phyloP scores from a whole-genome alignment of 2,329 filamentous ascomycete species.

The Trichoderma pleuroti region DNA sequence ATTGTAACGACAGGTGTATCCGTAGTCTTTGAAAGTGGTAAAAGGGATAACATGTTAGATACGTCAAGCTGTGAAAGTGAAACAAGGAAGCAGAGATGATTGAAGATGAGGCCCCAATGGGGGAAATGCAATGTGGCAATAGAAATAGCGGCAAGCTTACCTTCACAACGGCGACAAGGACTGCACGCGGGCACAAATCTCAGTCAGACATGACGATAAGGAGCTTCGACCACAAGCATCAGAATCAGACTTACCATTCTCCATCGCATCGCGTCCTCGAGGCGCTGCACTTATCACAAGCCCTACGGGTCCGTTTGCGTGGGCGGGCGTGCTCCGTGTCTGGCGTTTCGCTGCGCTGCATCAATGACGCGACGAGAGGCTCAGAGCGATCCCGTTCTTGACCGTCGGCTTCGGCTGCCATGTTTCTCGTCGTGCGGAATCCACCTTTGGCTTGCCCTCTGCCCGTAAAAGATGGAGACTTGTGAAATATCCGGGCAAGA shows the following conservation, averaged over 20 bases:
- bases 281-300: constrained; percentile 35
- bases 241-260: constrained; percentile 37
- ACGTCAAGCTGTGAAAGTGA: neutral
- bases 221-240: neutral
- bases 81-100: neutral
- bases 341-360: neutral
- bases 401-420: constrained; percentile 16
- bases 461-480: constrained; percentile 6
- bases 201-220: constrained; percentile 3
- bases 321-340: constrained; percentile 27
- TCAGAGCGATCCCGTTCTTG: constrained; percentile 8
- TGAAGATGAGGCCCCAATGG: neutral
- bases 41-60: neutral
- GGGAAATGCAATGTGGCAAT: neutral
- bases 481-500: constrained; percentile 6
- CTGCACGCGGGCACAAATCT: constrained; percentile 14
- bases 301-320: constrained; percentile 30
- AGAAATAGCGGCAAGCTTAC: constrained; percentile 24
- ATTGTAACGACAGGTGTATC: constrained; percentile 37
- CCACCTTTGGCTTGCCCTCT: neutral
- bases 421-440: neutral
- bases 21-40: constrained; percentile 31
- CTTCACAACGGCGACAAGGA: constrained; percentile 36
- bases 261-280: constrained; percentile 44
- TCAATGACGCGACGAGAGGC: neutral